A percentile compares a stretch with the other conserved stretches of the same genome.
Conservation (phyloP, 2,329 filamentous ascomycete genomes). For the Dothideomycetes sp. region DNA sequence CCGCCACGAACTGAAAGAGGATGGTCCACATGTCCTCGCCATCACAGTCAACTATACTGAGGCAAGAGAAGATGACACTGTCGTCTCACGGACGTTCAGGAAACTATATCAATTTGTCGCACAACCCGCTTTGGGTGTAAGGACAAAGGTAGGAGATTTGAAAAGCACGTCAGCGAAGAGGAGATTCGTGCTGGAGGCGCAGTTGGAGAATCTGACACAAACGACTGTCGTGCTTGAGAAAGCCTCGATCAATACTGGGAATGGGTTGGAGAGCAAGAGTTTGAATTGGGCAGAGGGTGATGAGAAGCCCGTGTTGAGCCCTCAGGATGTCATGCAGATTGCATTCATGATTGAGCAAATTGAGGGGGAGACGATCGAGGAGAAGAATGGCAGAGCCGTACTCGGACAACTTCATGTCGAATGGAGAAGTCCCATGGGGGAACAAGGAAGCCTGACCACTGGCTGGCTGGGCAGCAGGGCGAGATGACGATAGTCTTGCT, state of each 20-base stretch:
- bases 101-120: conserved; percentile 97
- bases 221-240: conserved; percentile 68
- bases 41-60: conserved; percentile 94
- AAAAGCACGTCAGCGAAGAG: conserved; percentile 33
- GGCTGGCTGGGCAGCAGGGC: conserved; percentile 48
- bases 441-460: conserved; percentile 76
- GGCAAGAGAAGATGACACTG: conserved; percentile 33
- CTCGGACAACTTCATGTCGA: conserved; percentile 78
- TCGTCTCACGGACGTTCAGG: conserved; percentile 72
- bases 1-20: conserved; percentile 81
- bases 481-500: not conserved
- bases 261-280: conserved; percentile 20
- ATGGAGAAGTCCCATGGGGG: conserved; percentile 86
- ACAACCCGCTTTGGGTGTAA: conserved; percentile 78
- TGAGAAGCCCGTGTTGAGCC: conserved; percentile 42
- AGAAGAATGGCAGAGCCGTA: conserved; percentile 42
- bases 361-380: conserved; percentile 35
- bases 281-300: conserved; percentile 25
- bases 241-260: conserved; percentile 23
- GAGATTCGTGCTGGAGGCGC: conserved; percentile 76
- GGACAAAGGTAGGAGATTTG: conserved; percentile 73
- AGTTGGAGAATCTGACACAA: conserved; percentile 90
- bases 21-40: conserved; percentile 85
- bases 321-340: conserved; percentile 56
- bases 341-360: conserved; percentile 54